Conservation (phyloP, 371 early-diverging fungal species). For the Mortierella sp. region DNA sequence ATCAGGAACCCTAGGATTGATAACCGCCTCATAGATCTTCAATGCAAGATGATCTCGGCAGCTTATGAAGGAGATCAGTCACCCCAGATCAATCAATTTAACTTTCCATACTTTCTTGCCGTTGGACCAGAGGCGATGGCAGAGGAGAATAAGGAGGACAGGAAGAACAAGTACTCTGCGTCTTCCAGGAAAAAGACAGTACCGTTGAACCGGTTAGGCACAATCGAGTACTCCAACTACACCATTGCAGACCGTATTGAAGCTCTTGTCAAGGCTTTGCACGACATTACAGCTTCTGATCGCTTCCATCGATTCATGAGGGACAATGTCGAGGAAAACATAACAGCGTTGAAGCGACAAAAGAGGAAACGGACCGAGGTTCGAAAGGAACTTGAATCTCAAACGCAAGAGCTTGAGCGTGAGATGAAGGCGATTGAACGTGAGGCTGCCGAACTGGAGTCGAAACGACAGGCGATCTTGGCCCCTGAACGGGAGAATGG, state of each 20-base stretch:
- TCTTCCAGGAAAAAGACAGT: conserved; percentile 11
- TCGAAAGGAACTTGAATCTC: conserved; percentile 38
- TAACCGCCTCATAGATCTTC: conserved; percentile 35
- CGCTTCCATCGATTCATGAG: conserved; percentile 51
- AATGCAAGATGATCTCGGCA: conserved; percentile 40
- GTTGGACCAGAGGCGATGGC: conserved; percentile 24
- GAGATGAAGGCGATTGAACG: conserved; percentile 46
- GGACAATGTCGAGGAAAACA: conserved; percentile 48
- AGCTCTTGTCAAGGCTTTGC: conserved; percentile 43
- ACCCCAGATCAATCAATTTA: conserved; percentile 26
- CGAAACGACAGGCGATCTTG: conserved; percentile 32
- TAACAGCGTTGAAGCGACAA: conserved; percentile 37
- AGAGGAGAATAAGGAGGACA: conserved; percentile 20
- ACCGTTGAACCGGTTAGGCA: conserved; percentile 21
- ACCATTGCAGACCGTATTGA: conserved; percentile 43
- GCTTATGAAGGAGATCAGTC: conserved; percentile 34
- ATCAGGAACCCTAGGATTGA: conserved; percentile 46
- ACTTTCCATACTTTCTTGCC: conserved; percentile 39
- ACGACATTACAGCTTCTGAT: conserved; percentile 43
- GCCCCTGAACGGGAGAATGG: conserved; percentile 27
- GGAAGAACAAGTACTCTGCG: conserved; percentile 27
- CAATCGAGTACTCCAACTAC: conserved; percentile 36
- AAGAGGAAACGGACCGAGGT: conserved; percentile 44
- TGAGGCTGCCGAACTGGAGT: conserved; percentile 36
- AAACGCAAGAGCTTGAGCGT: conserved; percentile 36